Conservation (phyloP, 768 basidiomycete genomes). For the Mycena kentingensis region DNA sequence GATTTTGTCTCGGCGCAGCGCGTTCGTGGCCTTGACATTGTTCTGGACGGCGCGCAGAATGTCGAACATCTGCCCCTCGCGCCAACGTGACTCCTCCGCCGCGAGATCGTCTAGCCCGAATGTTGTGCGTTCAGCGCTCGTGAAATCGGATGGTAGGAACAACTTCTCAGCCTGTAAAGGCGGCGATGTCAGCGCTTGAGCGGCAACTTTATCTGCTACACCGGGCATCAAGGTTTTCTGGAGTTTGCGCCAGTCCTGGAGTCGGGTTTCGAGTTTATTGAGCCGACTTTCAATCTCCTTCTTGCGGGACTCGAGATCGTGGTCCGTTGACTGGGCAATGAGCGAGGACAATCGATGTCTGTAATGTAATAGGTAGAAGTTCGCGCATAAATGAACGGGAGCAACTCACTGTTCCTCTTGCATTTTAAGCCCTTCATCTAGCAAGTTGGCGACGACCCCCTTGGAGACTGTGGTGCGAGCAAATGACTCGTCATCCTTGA, state of each 20-base stretch:
- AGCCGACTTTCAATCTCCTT: neutral
- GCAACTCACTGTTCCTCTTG: neutral
- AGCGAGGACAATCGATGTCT: neutral
- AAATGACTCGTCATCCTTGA: neutral
- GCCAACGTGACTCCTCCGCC: neutral
- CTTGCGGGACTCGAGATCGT: neutral
- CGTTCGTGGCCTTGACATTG: neutral
- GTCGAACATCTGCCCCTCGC: slow-evolving; percentile 5
- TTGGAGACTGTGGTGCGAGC: neutral
- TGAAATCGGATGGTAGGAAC: slow-evolving; percentile 3
- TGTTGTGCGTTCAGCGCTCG: neutral
- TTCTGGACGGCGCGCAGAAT: slow-evolving; percentile 2
- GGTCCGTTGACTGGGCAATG: neutral
- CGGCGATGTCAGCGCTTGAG: neutral
- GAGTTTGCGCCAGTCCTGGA: neutral
- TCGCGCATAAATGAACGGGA: no score
- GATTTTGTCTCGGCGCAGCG: neutral
- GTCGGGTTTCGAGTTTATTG: neutral
- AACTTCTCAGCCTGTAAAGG: neutral
- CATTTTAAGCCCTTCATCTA: neutral
- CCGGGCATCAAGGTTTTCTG: neutral
- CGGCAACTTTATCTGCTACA: neutral
- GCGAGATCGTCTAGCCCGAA: neutral
- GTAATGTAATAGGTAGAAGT: neutral
- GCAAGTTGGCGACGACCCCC: neutral